Evolutionary conservation across 495 filamentous ascomycete genomes (phyloP).

Genomic region (Ascodesmis nigricans): DNA sequence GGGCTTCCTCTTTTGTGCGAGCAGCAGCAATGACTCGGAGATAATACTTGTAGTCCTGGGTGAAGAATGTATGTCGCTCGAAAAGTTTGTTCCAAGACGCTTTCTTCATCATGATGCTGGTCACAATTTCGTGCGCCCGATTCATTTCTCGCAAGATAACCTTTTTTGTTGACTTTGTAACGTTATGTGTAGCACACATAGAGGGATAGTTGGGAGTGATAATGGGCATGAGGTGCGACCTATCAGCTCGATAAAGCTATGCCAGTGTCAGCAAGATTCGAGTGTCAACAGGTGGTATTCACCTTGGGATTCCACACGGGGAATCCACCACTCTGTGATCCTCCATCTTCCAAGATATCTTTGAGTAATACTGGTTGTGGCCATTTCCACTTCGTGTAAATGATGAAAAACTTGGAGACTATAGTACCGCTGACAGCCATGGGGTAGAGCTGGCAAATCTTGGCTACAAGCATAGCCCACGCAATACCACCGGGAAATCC

Average conservation of each 20-base stretch:
- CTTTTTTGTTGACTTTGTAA: constrained; percentile 61
- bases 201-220: constrained; percentile 91
- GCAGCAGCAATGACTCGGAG: constrained; percentile 71
- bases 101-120: constrained; percentile 54
- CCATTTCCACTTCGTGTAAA: constrained; percentile 85
- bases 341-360: constrained; percentile 52
- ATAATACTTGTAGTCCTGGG: constrained; percentile 80
- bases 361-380: constrained; percentile 78
- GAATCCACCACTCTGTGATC: constrained; percentile 37
- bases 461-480: constrained; percentile 90
- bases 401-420: constrained; percentile 76
- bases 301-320: constrained; percentile 91
- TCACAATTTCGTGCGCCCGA: constrained; percentile 53
- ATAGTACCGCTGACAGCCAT: constrained; percentile 69
- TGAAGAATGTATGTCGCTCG: constrained; percentile 74
- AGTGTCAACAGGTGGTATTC: constrained; percentile 9
- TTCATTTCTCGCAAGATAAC: constrained; percentile 67
- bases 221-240: constrained; percentile 81
- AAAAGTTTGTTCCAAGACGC: constrained; percentile 74
- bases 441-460: constrained; percentile 94
- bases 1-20: constrained; percentile 61
- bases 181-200: constrained; percentile 91
- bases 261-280: constrained; percentile 2
- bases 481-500: constrained; percentile 93
- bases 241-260: constrained; percentile 60